Evolutionary conservation across 169 alveolate species (phyloP), one percentile per base, ranked within the genome.

Genomic region (Cryptosporidium sp.): DNA sequence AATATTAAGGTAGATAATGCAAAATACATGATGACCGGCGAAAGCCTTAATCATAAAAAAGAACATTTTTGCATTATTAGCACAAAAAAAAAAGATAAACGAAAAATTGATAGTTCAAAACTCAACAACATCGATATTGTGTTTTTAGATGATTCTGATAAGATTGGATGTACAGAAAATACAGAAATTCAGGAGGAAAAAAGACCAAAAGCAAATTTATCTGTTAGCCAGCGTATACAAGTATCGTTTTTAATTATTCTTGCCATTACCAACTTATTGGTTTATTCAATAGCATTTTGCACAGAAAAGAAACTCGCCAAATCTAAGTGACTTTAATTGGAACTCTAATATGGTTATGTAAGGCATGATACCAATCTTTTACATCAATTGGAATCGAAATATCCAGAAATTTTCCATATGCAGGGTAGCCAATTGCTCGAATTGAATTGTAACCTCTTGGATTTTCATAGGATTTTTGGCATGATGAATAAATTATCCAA

Each of bases 401-500:
- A 21, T 80, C 37, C n/a, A 41, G 55, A 12, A 37, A 23, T 16
- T 80, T 80, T 10, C 80, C 73, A 80, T 62, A 80, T 80, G 89
- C 80, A 62, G 75, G 23, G 59, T 80, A 80, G 37, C 89, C 89
- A 16, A 80, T 29, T 59, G 75, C 89, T 26, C 89, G 61, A 48
- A 80, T 80, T 21, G 89, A 80, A 62, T 59, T 59, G 43, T 62
- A 80, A 9, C 89, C 89, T 10, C n/a, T n/a, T 6, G 89, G 89
- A 41, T 41, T 23, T 80, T 59, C 75, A 62, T 33, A 33, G 6
- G 89, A 80, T 29, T 35, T 59, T 21, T 58, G 62, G 37, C 89
- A 80, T 59, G 80, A 62, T 31, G 89, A 80, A 23, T 80, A 80
- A 3, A 80, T 80, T 26, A 80, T 48, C 89, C 89, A 80, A 12